Evolutionary conservation across 768 basidiomycete species (phyloP).

Genomic region (Pisolithus sp.): DNA sequence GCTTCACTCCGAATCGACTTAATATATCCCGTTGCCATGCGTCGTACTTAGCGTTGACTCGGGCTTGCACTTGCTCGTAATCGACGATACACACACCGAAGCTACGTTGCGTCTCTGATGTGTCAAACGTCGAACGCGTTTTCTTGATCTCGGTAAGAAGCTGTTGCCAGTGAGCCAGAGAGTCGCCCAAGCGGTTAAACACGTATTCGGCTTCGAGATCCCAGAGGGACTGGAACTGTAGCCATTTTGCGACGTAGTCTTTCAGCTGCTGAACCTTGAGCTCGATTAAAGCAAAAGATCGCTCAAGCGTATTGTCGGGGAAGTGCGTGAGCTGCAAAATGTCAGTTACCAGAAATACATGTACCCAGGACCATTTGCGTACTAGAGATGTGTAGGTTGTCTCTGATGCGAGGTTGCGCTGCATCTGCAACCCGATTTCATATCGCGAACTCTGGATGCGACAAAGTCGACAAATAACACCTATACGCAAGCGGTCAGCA

Average conservation of each 20-base stretch:
- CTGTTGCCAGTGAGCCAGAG: constrained; percentile 90
- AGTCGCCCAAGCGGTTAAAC: constrained; percentile 92
- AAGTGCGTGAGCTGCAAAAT: constrained; percentile 61
- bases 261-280: constrained; percentile 79
- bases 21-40: constrained; percentile 96
- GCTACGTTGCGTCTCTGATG: constrained; percentile 83
- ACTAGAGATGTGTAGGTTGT: constrained; percentile 81
- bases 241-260: constrained; percentile 95
- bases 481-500: constrained; percentile 28
- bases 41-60: constrained; percentile 98
- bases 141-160: constrained; percentile 96
- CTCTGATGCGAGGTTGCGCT: constrained; percentile 56
- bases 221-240: constrained; percentile 98
- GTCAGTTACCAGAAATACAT: not conserved
- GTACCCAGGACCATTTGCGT: constrained; percentile 15
- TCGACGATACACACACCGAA: constrained; percentile 94
- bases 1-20: constrained; percentile 84
- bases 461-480: constrained; percentile 79
- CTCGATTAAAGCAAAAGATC: constrained; percentile 84
- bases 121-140: constrained; percentile 93
- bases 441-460: constrained; percentile 94
- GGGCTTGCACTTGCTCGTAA: constrained; percentile 95
- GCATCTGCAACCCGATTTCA: constrained; percentile 93
- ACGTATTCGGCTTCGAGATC: constrained; percentile 97
- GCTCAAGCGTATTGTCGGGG: constrained; percentile 64